A percentile compares a stretch with the other conserved stretches of the same genome.
These are phyloP conservation scores for Fusarium miscanthi DNA, from an alignment of 2,329 filamentous ascomycete genomes.

Conservation along the genomic window DNA sequence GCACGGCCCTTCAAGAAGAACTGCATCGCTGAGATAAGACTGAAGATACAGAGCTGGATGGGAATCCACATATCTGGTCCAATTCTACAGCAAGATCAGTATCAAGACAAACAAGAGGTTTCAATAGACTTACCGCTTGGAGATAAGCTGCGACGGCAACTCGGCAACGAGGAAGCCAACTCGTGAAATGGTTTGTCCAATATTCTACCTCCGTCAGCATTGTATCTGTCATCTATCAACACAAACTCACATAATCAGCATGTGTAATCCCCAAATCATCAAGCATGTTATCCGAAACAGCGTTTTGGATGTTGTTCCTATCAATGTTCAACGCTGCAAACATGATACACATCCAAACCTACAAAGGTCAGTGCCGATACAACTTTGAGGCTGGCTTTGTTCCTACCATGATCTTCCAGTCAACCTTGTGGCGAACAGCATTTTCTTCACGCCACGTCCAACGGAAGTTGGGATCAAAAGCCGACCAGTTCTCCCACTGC, in stretches of 20 bases:
- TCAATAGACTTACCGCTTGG: neutral
- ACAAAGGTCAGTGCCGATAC: neutral
- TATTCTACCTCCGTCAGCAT: neutral
- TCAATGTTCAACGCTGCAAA: constrained; percentile 52
- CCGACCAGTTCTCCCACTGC: constrained; percentile 51
- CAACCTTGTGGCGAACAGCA: constrained; percentile 49
- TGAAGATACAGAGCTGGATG: constrained; percentile 55
- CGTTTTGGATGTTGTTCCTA: constrained; percentile 51
- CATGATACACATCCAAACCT: constrained; percentile 45
- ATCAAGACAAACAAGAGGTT: no score
- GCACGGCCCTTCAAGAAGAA: constrained; percentile 49
- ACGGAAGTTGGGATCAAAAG: constrained; percentile 50
- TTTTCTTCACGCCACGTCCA: constrained; percentile 52
- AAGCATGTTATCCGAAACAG: constrained; percentile 52
- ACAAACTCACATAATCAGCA: constrained; percentile 7
- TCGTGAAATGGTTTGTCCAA: constrained; percentile 26
- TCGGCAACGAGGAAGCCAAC: constrained; percentile 28
- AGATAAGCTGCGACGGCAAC: constrained; percentile 17
- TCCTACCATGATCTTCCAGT: constrained; percentile 53
- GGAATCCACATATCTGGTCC: constrained; percentile 64
- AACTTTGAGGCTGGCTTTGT: fast-evolving
- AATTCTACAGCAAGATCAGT: constrained; percentile 18
- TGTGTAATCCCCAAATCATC: constrained; percentile 42
- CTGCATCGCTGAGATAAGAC: constrained; percentile 48
- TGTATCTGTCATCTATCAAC: fast-evolving